Conservation (phyloP, 495 filamentous ascomycete species). For the Patellaria atrata region DNA sequence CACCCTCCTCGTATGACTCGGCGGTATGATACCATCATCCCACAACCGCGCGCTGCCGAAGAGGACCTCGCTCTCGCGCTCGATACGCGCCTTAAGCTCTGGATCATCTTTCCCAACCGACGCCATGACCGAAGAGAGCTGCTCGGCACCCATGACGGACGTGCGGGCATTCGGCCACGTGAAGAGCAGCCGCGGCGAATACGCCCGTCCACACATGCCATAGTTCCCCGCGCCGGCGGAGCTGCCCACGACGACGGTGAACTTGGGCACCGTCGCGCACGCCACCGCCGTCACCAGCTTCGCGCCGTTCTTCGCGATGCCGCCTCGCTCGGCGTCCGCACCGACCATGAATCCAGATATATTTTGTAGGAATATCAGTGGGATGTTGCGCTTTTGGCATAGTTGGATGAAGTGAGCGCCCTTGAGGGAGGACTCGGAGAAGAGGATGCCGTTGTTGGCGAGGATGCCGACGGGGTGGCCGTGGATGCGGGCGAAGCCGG, state of each 20-base stretch:
- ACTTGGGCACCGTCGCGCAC: constrained; percentile 91
- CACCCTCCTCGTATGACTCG: constrained; percentile 70
- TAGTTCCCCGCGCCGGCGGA: constrained; percentile 68
- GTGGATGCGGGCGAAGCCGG: constrained; percentile 83
- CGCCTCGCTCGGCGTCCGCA: constrained; percentile 76
- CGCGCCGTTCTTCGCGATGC: constrained; percentile 95
- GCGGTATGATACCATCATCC: constrained; percentile 93
- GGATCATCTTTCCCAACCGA: constrained; percentile 82
- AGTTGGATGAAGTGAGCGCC: constrained; percentile 97
- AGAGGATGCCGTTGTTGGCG: constrained; percentile 96
- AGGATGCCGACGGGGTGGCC: constrained; percentile 86
- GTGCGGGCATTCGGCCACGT: constrained; percentile 97
- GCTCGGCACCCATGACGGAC: constrained; percentile 91
- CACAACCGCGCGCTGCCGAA: constrained; percentile 83
- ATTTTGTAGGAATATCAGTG: constrained; percentile 88
- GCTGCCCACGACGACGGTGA: constrained; percentile 85
- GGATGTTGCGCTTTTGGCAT: constrained; percentile 80
- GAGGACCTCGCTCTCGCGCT: constrained; percentile 74
- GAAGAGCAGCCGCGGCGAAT: constrained; percentile 79
- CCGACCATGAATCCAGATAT: constrained; percentile 98
- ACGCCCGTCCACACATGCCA: constrained; percentile 85
- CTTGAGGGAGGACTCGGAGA: constrained; percentile 79
- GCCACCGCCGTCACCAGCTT: constrained; percentile 95
- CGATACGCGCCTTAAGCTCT: constrained; percentile 69
- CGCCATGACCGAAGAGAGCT: constrained; percentile 86